Conservation (phyloP, 2,329 filamentous ascomycete species). For the Aphanocladium album region DNA sequence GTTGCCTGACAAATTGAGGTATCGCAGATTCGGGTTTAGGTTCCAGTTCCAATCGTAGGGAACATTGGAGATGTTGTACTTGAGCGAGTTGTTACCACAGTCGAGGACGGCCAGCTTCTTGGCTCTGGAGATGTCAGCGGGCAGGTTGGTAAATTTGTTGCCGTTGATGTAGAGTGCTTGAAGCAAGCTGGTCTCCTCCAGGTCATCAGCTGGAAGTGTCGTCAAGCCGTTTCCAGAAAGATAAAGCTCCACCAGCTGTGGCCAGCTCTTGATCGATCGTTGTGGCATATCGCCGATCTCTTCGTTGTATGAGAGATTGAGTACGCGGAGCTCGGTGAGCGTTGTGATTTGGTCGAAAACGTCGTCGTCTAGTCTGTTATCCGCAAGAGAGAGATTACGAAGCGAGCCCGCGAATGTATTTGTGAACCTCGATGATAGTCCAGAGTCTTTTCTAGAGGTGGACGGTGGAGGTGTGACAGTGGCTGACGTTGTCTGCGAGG, state of each 20-base stretch:
- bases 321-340: slow-evolving; percentile 74
- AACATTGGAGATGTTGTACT: slow-evolving; percentile 99
- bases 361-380: slow-evolving; percentile 91
- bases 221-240: slow-evolving; percentile 93
- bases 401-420: slow-evolving; percentile 87
- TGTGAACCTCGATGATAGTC: slow-evolving; percentile 69
- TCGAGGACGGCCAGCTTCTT: slow-evolving; percentile 88
- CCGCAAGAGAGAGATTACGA: slow-evolving; percentile 79
- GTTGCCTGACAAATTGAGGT: slow-evolving; percentile 94
- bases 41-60: slow-evolving; percentile 99
- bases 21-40: slow-evolving; percentile 90
- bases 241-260: slow-evolving; percentile 84
- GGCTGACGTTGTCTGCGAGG: slow-evolving; percentile 41
- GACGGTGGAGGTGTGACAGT: slow-evolving; percentile 47
- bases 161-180: slow-evolving; percentile 93
- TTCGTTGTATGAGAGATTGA: slow-evolving; percentile 94
- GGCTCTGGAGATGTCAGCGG: slow-evolving; percentile 90
- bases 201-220: slow-evolving; percentile 84
- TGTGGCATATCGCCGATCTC: slow-evolving; percentile 83
- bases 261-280: slow-evolving; percentile 82
- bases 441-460: slow-evolving; percentile 77
- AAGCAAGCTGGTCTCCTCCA: slow-evolving; percentile 82
- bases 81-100: slow-evolving; percentile 89
- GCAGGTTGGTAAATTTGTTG: slow-evolving; percentile 95
- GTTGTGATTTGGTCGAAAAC: slow-evolving; percentile 87